Evolutionary conservation across 441 rosid genomes (phyloP).

Genomic region (Eutrema salsugineum): DNA sequence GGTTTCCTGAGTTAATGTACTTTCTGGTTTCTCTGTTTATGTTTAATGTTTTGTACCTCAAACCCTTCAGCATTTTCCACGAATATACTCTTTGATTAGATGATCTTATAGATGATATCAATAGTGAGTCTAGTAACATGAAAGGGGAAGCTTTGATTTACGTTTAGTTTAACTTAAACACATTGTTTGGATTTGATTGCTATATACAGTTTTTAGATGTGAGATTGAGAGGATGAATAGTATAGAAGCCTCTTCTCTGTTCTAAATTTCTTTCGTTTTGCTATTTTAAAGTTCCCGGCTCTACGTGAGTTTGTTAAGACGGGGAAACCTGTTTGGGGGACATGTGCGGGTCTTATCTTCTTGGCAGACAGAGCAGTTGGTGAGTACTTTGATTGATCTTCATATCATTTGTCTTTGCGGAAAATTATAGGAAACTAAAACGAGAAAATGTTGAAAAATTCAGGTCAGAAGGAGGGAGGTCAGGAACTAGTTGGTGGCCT

Average conservation of each 20-base stretch:
- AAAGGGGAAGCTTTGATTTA: neutral
- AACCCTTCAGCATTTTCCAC: neutral
- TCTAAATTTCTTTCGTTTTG: neutral
- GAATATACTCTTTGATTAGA: neutral
- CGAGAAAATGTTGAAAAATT: slow-evolving; percentile 5
- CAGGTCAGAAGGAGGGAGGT: slow-evolving; percentile 95
- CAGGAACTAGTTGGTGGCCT: slow-evolving; percentile 89
- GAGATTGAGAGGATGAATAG: neutral
- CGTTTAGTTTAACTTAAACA: neutral
- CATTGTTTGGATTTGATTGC: neutral
- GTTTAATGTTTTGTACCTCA: neutral
- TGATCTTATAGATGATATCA: neutral
- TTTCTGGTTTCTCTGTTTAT: slow-evolving; percentile 1
- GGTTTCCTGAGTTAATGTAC: neutral
- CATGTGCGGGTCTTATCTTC: slow-evolving; percentile 96
- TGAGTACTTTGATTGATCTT: slow-evolving; percentile 30
- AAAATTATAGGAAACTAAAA: neutral
- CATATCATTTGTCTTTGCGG: neutral
- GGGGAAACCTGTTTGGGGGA: slow-evolving; percentile 98
- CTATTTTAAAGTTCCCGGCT: slow-evolving; percentile 70
- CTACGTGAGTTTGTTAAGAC: slow-evolving; percentile 73
- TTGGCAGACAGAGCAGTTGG: slow-evolving; percentile 84
- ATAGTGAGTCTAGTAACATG: neutral
- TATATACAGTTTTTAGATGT: neutral
- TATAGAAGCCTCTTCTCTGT: neutral